Evolutionary conservation across 2,329 filamentous ascomycete genomes (phyloP).

Genomic region (Thelonectria discophora): DNA sequence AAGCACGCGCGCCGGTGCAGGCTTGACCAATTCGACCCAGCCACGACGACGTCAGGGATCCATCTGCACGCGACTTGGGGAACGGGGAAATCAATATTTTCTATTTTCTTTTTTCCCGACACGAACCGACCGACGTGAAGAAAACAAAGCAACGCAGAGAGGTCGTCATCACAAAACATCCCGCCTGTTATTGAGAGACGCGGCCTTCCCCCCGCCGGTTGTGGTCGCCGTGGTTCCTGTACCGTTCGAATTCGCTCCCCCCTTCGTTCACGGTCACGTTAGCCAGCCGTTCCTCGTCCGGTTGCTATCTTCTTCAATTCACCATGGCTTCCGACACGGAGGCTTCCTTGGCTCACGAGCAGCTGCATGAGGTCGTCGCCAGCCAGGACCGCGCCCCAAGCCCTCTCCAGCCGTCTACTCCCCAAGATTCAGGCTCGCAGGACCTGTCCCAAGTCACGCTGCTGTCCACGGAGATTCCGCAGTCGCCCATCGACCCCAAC

Average conservation of each 20-base stretch:
- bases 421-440: conserved; percentile 43
- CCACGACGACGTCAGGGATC: conserved; percentile 34
- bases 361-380: conserved; percentile 44
- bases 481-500: conserved; percentile 60
- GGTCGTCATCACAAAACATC: not conserved
- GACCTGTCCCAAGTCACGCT: conserved; percentile 62
- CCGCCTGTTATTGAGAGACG: conserved; percentile 3
- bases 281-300: not conserved
- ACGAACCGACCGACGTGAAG: conserved; percentile 27
- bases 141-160: conserved; percentile 11
- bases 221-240: conserved; percentile 6
- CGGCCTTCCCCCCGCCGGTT: not conserved
- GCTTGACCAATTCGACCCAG: conserved; percentile 36
- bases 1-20: conserved; percentile 32
- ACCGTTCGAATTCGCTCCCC: conserved; percentile 24
- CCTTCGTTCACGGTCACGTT: conserved; percentile 13
- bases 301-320: conserved; percentile 23
- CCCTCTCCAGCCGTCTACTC: conserved; percentile 46
- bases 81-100: not conserved
- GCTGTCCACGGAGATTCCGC: conserved; percentile 65
- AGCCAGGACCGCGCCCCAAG: conserved; percentile 47
- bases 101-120: conserved; percentile 15
- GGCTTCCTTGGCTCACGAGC: conserved; percentile 43
- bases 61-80: conserved; percentile 30
- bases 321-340: conserved; percentile 50